These are phyloP conservation scores for Pseudocercospora pini-densiflorae DNA, from an alignment of 2,329 filamentous ascomycete species.

Conservation along the genomic window DNA sequence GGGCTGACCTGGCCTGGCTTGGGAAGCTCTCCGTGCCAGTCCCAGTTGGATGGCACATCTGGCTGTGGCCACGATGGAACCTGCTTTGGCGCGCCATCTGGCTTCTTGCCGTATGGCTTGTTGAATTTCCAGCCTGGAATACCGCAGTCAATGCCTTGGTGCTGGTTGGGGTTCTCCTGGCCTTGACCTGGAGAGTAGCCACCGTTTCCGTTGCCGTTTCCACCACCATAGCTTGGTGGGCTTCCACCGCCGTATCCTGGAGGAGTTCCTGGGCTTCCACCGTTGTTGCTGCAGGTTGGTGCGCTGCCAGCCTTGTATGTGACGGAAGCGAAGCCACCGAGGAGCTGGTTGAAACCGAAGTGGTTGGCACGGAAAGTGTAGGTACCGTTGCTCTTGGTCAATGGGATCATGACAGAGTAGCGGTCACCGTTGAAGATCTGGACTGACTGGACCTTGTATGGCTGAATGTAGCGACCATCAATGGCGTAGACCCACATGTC, in stretches of 20 bases:
- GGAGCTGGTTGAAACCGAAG: conserved; percentile 21
- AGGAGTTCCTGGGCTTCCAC: not conserved
- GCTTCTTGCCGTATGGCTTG: conserved; percentile 11
- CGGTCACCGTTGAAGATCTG: conserved; percentile 58
- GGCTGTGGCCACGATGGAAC: not conserved
- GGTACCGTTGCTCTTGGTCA: conserved; percentile 51
- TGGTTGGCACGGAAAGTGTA: conserved; percentile 24
- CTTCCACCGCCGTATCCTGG: conserved; percentile 1
- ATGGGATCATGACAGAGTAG: conserved; percentile 56
- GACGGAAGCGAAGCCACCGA: conserved; percentile 22
- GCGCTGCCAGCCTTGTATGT: conserved; percentile 15
- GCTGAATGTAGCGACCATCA: conserved; percentile 53
- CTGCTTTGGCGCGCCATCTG: not conserved
- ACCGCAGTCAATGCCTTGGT: conserved; percentile 5
- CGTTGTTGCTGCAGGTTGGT: conserved; percentile 1
- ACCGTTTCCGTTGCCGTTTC: not conserved
- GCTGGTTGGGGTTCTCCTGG: conserved; percentile 4
- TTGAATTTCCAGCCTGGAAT: conserved; percentile 9
- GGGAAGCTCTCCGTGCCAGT: conserved; percentile 3
- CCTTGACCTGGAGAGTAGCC: conserved; percentile 2
- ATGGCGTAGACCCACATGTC: conserved; percentile 28
- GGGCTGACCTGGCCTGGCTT: conserved; percentile 2
- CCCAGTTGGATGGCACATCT: conserved; percentile 5
- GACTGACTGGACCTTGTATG: conserved; percentile 55
- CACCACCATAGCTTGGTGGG: not conserved